A percentile compares a stretch with the other conserved stretches of the same genome.
Conservation (phyloP, 768 basidiomycete genomes). For the Naganishia friedmannii region DNA sequence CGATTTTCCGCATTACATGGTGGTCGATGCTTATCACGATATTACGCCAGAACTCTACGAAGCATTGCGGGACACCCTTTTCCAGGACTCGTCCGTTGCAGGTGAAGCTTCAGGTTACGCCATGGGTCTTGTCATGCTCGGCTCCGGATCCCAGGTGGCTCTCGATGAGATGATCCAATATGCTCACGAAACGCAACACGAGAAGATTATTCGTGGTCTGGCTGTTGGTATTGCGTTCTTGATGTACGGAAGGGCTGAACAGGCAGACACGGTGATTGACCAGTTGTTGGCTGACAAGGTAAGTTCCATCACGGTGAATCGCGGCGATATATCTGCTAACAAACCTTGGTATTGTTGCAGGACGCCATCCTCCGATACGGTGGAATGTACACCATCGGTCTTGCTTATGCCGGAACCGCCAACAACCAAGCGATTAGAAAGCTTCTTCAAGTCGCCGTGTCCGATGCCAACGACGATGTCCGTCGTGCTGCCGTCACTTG, state of each 20-base stretch:
- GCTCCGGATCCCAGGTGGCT: slow-evolving; percentile 74
- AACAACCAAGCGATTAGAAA: slow-evolving; percentile 89
- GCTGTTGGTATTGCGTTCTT: slow-evolving; percentile 89
- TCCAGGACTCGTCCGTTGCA: slow-evolving; percentile 89
- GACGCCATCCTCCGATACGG: slow-evolving; percentile 96
- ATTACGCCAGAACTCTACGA: slow-evolving; percentile 73
- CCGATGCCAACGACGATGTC: slow-evolving; percentile 96
- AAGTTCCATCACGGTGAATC: slow-evolving; percentile 31
- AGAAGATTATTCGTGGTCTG: slow-evolving; percentile 96
- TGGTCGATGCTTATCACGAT: background rate
- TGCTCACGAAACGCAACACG: slow-evolving; percentile 94
- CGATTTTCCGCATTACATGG: background rate
- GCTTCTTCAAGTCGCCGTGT: slow-evolving; percentile 92
- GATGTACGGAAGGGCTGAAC: slow-evolving; percentile 86
- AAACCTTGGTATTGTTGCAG: slow-evolving; percentile 54
- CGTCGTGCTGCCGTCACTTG: slow-evolving; percentile 93
- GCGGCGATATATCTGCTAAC: background rate
- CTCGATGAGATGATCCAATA: slow-evolving; percentile 94
- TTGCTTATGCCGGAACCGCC: slow-evolving; percentile 94
- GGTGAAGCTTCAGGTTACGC: slow-evolving; percentile 95
- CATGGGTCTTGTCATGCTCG: slow-evolving; percentile 97
- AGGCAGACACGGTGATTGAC: slow-evolving; percentile 80
- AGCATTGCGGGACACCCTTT: slow-evolving; percentile 80
- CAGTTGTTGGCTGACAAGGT: slow-evolving; percentile 82
- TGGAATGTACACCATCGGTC: slow-evolving; percentile 90